Evolutionary conservation across 768 basidiomycete species (phyloP), one percentile per base, ranked within the genome.

Genomic region (Leccinum rimulosum): DNA sequence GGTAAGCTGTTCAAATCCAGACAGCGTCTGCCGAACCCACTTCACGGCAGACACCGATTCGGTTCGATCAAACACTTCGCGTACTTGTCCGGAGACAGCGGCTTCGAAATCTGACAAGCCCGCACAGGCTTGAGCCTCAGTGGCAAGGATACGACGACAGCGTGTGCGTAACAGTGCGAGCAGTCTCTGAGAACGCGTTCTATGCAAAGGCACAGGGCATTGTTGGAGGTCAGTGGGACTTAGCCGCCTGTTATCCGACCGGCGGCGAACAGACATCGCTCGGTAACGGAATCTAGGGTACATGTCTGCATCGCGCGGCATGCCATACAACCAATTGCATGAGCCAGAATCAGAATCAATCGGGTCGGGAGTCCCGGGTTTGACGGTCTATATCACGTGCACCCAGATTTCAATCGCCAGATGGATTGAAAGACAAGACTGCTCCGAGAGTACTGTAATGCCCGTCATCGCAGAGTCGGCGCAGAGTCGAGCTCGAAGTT

Each of bases 31-130:
- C 14, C 38, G 28, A 49, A 40, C 28, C 57, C 54, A 53, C 35
- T 31, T 43, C 36, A 57, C 55, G 56, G 64, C 52, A 35, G 47
- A 54, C 27, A 58, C 59, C 57, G 27, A 55, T 52, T 61, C 50
- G 36, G 55, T 56, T 61, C 49, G 50, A 59, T 66, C 59, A 61
- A 59, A 70, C 62, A 61, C 66, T 51, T 65, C 67, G 57, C 57
- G 47, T 62, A 53, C 35, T 35, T 35, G 3, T 56, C 47, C 50
- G 47, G 57, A 47, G 35, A 35, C 47, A n/a, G 25, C 43, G 54
- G 6, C 19, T 50, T 45, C 28, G 52, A 35, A 56, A 12, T 52
- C 48, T 50, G 54, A 35, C 52, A 27, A 35, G 27, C 10, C 31
- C n/a, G 25, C 30, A 6, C 8, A 22, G 31, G 43, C 43, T 45